A percentile compares a stretch with the other conserved stretches of the same genome.
Conservation (phyloP, 345 rosid species). For the Populus alba region DNA sequence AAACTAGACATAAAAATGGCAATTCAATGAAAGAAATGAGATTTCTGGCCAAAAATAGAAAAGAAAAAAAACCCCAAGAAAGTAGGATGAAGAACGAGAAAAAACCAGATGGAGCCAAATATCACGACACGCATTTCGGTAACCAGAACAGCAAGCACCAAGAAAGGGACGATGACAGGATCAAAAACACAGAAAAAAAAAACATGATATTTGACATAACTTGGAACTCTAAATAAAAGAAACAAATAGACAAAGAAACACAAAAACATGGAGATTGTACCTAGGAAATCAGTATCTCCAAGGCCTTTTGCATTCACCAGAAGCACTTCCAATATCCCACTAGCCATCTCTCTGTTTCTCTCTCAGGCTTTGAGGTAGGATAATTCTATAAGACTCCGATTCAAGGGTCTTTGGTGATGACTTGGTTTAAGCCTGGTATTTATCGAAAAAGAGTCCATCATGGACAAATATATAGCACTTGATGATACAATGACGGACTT, state of each 20-base stretch:
- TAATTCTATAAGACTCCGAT: too few relatives aligned
- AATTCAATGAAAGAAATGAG: neutral
- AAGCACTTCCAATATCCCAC: slow-evolving; percentile 68
- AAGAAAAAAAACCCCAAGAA: neutral
- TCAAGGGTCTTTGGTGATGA: too few relatives aligned
- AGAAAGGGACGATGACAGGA: neutral
- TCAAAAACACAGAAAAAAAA: neutral
- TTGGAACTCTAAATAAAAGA: neutral
- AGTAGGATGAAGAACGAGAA: neutral
- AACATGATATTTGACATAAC: neutral
- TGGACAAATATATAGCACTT: too few relatives aligned
- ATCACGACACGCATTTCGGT: neutral
- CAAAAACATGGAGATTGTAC: slow-evolving; percentile 26
- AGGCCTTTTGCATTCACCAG: slow-evolving; percentile 71
- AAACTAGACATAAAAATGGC: neutral
- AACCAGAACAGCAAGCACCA: neutral
- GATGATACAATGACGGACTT: too few relatives aligned
- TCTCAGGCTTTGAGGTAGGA: too few relatives aligned
- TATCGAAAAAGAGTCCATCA: too few relatives aligned
- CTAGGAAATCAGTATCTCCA: slow-evolving; percentile 52
- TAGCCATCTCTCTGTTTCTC: slow-evolving; percentile 43
- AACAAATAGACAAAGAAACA: neutral
- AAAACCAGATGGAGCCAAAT: neutral
- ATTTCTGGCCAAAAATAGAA: neutral
- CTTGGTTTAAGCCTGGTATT: too few relatives aligned